Percentiles rank a stretch among this genome's conserved stretches.
These are phyloP conservation scores for Exophiala sideris DNA, from an alignment of 2,329 filamentous ascomycete genomes.

Conservation along the genomic window DNA sequence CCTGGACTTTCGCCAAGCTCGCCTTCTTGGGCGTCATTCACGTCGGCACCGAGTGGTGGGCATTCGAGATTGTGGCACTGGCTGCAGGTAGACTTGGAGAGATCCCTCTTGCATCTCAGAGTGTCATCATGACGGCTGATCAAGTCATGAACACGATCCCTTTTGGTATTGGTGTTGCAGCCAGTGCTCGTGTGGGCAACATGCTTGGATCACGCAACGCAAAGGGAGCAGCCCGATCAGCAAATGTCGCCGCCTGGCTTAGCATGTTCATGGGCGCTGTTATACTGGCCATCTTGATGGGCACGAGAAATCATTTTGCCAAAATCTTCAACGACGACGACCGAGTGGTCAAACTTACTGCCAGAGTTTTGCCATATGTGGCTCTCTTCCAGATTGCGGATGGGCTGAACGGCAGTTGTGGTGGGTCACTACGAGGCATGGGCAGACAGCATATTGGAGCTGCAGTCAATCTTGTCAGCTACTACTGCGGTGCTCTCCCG, in stretches of 20 bases:
- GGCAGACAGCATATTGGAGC: constrained; percentile 82
- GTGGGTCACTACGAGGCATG: constrained; percentile 77
- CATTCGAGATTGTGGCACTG: constrained; percentile 84
- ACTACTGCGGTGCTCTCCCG: constrained; percentile 78
- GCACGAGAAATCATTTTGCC: constrained; percentile 68
- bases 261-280: constrained; percentile 65
- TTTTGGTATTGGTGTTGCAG: constrained; percentile 80
- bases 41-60: constrained; percentile 92
- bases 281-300: constrained; percentile 67
- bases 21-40: constrained; percentile 75
- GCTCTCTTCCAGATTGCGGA: constrained; percentile 89
- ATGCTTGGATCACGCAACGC: constrained; percentile 68
- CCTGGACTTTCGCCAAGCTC: constrained; percentile 68
- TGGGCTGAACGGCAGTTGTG: constrained; percentile 79
- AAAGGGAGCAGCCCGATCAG: constrained; percentile 65
- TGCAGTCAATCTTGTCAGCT: constrained; percentile 74
- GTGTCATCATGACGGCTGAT: constrained; percentile 85
- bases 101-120: constrained; percentile 75
- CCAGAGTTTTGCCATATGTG: constrained; percentile 79
- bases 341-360: constrained; percentile 67
- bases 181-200: constrained; percentile 74
- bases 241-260: constrained; percentile 71
- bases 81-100: constrained; percentile 78
- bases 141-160: constrained; percentile 82
- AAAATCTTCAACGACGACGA: constrained; percentile 77